phyloP scores from a whole-genome alignment of 768 basidiomycete species.

The Lactifluus piperatus region DNA sequence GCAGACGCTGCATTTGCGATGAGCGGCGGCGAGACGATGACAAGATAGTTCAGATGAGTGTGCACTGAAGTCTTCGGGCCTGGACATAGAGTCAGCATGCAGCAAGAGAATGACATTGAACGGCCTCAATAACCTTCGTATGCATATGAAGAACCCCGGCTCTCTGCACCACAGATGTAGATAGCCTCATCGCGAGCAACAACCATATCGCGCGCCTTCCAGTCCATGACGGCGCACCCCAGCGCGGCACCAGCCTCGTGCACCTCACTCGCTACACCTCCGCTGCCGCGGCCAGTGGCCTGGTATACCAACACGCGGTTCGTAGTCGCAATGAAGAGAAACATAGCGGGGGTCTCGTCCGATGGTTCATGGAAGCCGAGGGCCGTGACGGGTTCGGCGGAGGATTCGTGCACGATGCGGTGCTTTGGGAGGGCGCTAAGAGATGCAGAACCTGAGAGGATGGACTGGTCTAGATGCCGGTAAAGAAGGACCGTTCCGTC shows the following conservation, averaged over 20 bases:
- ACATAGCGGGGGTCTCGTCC: constrained; percentile 30
- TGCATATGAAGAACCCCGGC: constrained; percentile 76
- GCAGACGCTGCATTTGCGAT: constrained; percentile 54
- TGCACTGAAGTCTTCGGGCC: constrained; percentile 73
- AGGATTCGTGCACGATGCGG: constrained; percentile 73
- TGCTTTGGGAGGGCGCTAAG: constrained; percentile 79
- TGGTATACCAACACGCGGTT: constrained; percentile 72
- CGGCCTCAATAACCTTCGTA: constrained; percentile 75
- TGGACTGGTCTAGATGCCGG: constrained; percentile 84
- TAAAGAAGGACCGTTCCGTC: constrained; percentile 92
- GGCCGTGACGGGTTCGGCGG: constrained; percentile 85
- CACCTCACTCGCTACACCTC: constrained; percentile 55
- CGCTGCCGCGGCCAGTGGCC: constrained; percentile 61
- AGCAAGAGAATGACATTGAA: neutral
- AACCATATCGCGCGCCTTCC: constrained; percentile 62
- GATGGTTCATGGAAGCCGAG: constrained; percentile 75
- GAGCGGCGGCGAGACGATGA: constrained; percentile 85
- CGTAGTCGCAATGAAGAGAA: constrained; percentile 84
- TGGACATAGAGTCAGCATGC: constrained; percentile 24
- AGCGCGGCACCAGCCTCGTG: constrained; percentile 83
- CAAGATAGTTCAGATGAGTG: constrained; percentile 73
- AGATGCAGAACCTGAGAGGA: constrained; percentile 54
- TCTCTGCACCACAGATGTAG: constrained; percentile 75
- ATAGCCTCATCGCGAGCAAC: constrained; percentile 90
- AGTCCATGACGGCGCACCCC: constrained; percentile 79